Base-by-base conservation (phyloP, 441 rosid genomes). In the Mallotus repandus region DNA sequence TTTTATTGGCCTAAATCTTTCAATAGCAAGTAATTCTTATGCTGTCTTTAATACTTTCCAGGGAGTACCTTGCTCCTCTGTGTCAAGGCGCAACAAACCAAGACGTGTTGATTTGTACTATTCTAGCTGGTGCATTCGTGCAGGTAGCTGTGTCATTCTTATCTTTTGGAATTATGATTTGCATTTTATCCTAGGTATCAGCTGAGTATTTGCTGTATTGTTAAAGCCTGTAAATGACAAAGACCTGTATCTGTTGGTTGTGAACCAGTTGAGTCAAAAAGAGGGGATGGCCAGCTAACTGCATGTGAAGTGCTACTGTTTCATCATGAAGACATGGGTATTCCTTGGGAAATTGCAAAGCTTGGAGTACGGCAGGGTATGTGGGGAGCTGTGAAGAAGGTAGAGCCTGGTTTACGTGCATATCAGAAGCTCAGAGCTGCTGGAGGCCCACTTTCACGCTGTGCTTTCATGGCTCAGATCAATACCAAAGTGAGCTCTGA, bases 371-470 rank as follows among this genome's bases (percentile, higher is more conserved):
- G 97, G 68, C 97, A 93, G 74, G 98, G 99, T 15, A 96, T 91
- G 99, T 96, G 99, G 97, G 97, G 98, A 83, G 95, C 97, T 0
- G 98, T 96, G 75, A 91, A 93, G 88, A 96, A 93, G 74, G 78
- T 96, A 0, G 99, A 96, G 52, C 97, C 98, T 18, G 97, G 91
- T 14, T 69, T 96, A 43, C 93, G 89, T 18, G 78, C 86, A 19
- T 96, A 91, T 81, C 93, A 89, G 81, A 86, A 81, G 77, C 86
- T 78, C 54, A 83, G 86, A 80, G 88, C 87, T 56, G 81, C 89
- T 13, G 93, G 88, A 35, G 82, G 77, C 14, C 81, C 85, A 22
- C 84, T 88, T 54, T 88, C 97, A 0, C 91, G 73, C 5, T 84
- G 86, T 7, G 92, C 87, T 62, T 48, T 80, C 71, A 84, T 93